A percentile compares a stretch with the other conserved stretches of the same genome.
Conservation (phyloP, 2,329 filamentous ascomycete genomes). For the Cadophora sp. region DNA sequence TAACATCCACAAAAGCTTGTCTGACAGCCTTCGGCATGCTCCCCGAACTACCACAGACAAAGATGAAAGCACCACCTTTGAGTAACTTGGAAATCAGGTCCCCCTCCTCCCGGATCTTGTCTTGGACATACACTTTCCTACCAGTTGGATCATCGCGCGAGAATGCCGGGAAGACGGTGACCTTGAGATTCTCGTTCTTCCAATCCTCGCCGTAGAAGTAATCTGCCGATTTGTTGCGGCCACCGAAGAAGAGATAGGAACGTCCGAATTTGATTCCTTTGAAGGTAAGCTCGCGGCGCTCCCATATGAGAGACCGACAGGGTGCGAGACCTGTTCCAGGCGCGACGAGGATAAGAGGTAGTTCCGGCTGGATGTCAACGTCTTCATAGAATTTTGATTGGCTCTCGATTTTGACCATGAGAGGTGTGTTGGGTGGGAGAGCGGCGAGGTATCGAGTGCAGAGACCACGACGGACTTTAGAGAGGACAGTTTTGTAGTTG, state of each 20-base stretch:
- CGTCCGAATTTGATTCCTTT: conserved; percentile 44
- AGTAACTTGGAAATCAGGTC: conserved; percentile 54
- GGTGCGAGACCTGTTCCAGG: conserved; percentile 90
- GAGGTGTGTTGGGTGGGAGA: conserved; percentile 60
- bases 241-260: conserved; percentile 79
- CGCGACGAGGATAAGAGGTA: conserved; percentile 75
- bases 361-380: conserved; percentile 49
- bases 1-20: conserved; percentile 68
- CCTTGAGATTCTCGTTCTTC: conserved; percentile 52
- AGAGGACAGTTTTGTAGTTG: conserved; percentile 88
- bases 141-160: conserved; percentile 67
- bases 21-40: conserved; percentile 75
- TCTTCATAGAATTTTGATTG: conserved; percentile 48
- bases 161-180: conserved; percentile 70
- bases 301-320: conserved; percentile 79
- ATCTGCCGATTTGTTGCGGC: conserved; percentile 75
- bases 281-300: conserved; percentile 55
- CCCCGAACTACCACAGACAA: conserved; percentile 65
- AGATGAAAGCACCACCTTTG: conserved; percentile 58
- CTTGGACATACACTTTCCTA: conserved; percentile 70
- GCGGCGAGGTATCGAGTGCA: conserved; percentile 85
- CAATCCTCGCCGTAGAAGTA: conserved; percentile 86
- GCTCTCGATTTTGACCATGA: conserved; percentile 65
- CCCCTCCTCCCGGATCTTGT: conserved; percentile 43
- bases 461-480: conserved; percentile 82